Conservation (phyloP, 176 grass and related monocot genomes). For the Cocos nucifera region DNA sequence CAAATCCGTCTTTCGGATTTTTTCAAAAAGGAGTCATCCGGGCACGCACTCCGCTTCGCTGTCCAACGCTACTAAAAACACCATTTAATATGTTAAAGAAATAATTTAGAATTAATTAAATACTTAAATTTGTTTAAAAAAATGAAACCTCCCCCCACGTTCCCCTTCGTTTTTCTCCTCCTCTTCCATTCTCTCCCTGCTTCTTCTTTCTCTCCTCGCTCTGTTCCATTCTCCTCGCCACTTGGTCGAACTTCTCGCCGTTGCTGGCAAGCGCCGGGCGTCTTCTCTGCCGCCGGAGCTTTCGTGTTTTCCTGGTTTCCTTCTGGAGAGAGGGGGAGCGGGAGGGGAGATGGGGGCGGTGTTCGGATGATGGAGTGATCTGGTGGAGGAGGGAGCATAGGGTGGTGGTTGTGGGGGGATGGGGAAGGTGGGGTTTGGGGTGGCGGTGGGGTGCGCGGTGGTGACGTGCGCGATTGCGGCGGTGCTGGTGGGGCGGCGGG, state of each 20-base stretch:
- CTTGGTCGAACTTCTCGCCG: not conserved
- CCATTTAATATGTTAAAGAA: not conserved
- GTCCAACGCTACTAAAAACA: not conserved
- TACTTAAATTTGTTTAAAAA: not conserved
- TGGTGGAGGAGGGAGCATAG: constrained; percentile 22
- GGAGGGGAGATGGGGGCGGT: not conserved
- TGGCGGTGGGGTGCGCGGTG: constrained; percentile 32
- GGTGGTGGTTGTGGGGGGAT: not conserved
- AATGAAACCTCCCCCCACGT: not conserved
- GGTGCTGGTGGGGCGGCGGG: constrained; percentile 24
- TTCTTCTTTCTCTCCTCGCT: too few species aligned
- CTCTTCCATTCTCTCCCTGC: not conserved
- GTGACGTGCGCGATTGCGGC: constrained; percentile 41
- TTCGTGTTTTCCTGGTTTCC: too few species aligned
- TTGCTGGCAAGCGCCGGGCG: too few species aligned
- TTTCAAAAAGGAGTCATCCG: not conserved
- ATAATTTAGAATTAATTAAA: not conserved
- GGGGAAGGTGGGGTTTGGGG: constrained; percentile 36
- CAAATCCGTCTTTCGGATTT: not conserved
- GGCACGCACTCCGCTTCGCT: constrained; percentile 1
- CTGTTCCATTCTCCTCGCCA: not conserved
- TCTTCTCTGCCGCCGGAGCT: too few species aligned
- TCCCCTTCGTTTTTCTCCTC: too few species aligned
- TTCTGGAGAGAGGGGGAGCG: too few species aligned
- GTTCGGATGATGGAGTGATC: not conserved